Evolutionary conservation across 305 asterid genomes (phyloP), one percentile per base, ranked within the genome.

Genomic region (Lippia alba): DNA sequence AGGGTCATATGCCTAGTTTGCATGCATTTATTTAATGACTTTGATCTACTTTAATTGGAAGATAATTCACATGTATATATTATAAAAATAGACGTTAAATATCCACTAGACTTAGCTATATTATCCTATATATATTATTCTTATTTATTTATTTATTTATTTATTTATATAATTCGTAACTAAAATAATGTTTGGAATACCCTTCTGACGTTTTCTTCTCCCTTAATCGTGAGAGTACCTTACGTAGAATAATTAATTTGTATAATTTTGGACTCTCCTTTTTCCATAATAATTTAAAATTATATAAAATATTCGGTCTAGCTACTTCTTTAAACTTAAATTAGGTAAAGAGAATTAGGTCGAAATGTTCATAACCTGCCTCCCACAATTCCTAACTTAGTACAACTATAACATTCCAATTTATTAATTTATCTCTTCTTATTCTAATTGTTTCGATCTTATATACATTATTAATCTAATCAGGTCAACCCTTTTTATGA

Each of bases 401-500:
- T 19, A 62, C 20, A 60, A 9, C 70, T 71, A 44, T 24, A 56
- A 59, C 65, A 75, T 62, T 68, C 66, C 24, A 10, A 63, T 44
- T 41, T 24, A 57, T 24, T 16, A 33, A 14, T 48, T 51, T 19
- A 5, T 73, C 34, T 32, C 30, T 36, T 58, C 17, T 59, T 64
- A 49, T 53, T 63, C 66, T 58, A 58, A 68, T 16, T 12, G 41
- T 44, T 15, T 41, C 61, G 56, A 24, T 45, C 7, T 39, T 39
- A 39, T 9, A 45, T 45, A 49, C 57, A 49, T n/a, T 39, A 55
- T 39, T 46, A 46, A 51, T 60, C 45, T 20, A 34, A 51, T 48
- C 39, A 67, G 80, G 82, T 76, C 82, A 79, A 71, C 80, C 41
- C 68, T 61, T 53, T 18, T 12, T 57, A 56, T 58, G 74, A 77